Percentiles rank a stretch among this genome's conserved stretches.
Conservation (phyloP, 2,329 filamentous ascomycete genomes). For the Claviceps maximensis region DNA sequence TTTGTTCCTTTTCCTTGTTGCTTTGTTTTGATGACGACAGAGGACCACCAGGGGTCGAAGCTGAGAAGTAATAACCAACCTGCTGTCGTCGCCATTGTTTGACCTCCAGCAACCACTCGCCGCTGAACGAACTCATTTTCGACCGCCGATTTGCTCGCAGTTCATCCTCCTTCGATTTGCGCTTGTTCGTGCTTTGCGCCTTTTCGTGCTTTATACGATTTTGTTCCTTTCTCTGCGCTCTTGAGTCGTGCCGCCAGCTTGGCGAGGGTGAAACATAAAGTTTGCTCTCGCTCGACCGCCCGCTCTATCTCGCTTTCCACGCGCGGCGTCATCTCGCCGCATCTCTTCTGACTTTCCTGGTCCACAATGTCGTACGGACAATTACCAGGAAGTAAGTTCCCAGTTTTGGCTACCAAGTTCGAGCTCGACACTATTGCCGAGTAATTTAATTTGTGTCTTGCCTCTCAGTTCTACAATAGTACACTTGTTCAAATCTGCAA, state of each 20-base stretch:
- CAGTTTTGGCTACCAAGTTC: not conserved
- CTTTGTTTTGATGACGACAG: constrained; percentile 2
- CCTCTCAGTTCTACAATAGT: not conserved
- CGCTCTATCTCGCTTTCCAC: not conserved
- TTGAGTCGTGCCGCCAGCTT: not conserved
- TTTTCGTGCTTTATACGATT: not conserved
- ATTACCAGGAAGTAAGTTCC: not conserved
- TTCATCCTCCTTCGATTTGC: not conserved
- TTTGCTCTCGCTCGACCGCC: not conserved
- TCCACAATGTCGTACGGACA: constrained; percentile 2
- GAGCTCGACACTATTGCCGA: not conserved
- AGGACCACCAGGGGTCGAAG: not conserved
- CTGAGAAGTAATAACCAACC: not conserved
- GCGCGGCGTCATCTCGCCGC: not conserved
- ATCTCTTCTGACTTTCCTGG: not conserved
- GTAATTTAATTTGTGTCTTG: not conserved
- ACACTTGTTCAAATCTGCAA: not conserved
- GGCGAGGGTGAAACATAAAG: not conserved
- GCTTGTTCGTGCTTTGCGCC: not conserved
- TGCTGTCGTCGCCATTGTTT: not conserved
- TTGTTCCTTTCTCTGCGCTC: not conserved
- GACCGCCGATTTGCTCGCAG: not conserved
- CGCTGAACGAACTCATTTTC: not conserved
- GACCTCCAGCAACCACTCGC: not conserved
- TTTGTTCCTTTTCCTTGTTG: not conserved